phyloP scores from a whole-genome alignment of 768 basidiomycete genomes.

The Amanita pallidorosea region DNA sequence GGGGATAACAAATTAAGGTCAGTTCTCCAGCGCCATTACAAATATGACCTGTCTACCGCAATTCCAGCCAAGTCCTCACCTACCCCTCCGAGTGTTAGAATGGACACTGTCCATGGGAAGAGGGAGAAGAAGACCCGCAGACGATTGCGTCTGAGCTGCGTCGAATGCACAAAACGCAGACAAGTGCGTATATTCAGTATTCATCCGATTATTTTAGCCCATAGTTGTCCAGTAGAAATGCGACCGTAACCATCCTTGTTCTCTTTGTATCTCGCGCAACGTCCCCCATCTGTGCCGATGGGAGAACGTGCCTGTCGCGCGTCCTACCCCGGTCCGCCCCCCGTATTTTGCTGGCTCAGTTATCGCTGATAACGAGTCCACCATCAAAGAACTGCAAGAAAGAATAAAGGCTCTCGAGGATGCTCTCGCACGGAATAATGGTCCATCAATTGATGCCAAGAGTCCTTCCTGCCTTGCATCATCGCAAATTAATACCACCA shows the following conservation, averaged over 20 bases:
- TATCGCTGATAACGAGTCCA: constrained; percentile 9
- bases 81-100: background rate
- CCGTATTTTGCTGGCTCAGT: constrained; percentile 9
- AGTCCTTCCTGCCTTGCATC: background rate
- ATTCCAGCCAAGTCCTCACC: background rate
- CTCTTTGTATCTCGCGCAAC: constrained; percentile 26
- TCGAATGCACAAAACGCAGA: constrained; percentile 45
- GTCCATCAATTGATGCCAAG: background rate
- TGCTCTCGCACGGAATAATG: constrained; percentile 10
- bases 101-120: constrained; percentile 3
- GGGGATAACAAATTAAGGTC: constrained; percentile 3
- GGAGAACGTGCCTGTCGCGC: constrained; percentile 31
- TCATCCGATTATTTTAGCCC: background rate
- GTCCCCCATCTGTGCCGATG: constrained; percentile 35
- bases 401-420: constrained; percentile 18
- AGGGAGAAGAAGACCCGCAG: constrained; percentile 38
- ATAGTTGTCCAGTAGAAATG: constrained; percentile 31
- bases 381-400: constrained; percentile 15
- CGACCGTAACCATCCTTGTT: constrained; percentile 33
- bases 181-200: constrained; percentile 26
- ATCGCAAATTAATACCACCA: background rate
- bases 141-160: constrained; percentile 40
- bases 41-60: constrained; percentile 1
- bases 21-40: constrained; percentile 1
- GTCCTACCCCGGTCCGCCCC: constrained; percentile 29